Conservation (phyloP, 192 early-diverging fungal genomes). For the Coemansia sp. region DNA sequence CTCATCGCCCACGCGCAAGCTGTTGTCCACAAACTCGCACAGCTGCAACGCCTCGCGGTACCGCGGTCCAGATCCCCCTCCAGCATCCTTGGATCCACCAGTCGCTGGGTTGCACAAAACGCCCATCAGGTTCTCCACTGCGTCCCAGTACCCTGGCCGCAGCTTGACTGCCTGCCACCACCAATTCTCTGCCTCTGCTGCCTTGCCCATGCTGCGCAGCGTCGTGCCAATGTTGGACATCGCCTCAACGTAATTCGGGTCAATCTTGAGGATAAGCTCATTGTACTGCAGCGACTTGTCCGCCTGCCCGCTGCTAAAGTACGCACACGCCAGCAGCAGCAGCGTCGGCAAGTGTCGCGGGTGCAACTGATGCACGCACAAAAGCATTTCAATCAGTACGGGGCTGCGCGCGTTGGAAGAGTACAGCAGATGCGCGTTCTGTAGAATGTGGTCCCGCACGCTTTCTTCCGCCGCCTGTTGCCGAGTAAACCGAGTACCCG, state of each 20-base stretch:
- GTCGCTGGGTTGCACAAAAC: conserved; percentile 62
- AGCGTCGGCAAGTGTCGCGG: conserved; percentile 79
- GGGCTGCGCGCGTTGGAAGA: conserved; percentile 58
- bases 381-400: conserved; percentile 58
- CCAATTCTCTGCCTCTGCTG: conserved; percentile 75
- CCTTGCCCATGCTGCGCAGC: conserved; percentile 73
- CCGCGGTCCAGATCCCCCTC: conserved; percentile 47
- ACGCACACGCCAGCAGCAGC: conserved; percentile 83
- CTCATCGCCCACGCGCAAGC: conserved; percentile 46
- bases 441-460: conserved; percentile 62
- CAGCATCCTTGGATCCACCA: conserved; percentile 4
- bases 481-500: conserved; percentile 42
- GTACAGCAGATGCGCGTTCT: conserved; percentile 66
- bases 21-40: conserved; percentile 76
- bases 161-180: conserved; percentile 83
- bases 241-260: conserved; percentile 86
- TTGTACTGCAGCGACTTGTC: conserved; percentile 79
- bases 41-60: conserved; percentile 80
- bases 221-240: conserved; percentile 93
- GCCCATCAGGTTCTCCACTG: conserved; percentile 83
- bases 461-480: conserved; percentile 25
- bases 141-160: conserved; percentile 91
- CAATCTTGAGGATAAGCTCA: conserved; percentile 75
- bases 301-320: conserved; percentile 76
- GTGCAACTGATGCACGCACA: conserved; percentile 56